Evolutionary conservation across 306 rosid species (phyloP).

Genomic region (Trichosanthes cucumerina): DNA sequence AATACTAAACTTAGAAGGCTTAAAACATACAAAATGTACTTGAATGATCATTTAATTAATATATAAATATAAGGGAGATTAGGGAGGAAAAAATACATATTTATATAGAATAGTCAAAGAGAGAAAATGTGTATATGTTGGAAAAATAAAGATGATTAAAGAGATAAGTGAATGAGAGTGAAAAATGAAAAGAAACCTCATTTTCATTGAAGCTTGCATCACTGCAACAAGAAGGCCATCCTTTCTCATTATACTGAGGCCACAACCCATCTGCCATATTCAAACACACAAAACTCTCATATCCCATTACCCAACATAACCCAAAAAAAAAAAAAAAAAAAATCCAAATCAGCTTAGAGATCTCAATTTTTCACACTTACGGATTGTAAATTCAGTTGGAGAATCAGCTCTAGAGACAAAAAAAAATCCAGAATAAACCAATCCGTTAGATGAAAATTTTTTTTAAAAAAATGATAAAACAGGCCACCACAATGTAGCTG

Average conservation of each 20-base stretch:
- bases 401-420: neutral
- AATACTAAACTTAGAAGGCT: too few species aligned
- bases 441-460: neutral
- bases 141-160: neutral
- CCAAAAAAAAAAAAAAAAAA: too few species aligned
- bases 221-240: slow-evolving; percentile 10
- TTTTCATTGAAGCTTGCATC: neutral
- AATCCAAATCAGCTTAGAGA: neutral
- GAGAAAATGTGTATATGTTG: neutral
- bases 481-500: too few species aligned
- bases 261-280: neutral
- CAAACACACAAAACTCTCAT: neutral
- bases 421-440: neutral
- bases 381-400: slow-evolving; percentile 5
- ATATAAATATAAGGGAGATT: too few species aligned
- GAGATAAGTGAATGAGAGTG: neutral
- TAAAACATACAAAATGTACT: too few species aligned
- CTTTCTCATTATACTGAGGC: slow-evolving; percentile 1
- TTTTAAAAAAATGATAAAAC: too few species aligned
- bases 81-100: too few species aligned
- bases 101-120: neutral
- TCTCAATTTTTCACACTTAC: neutral
- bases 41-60: too few species aligned
- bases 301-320: neutral
- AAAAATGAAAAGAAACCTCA: neutral